Base-by-base conservation (phyloP, 805 yeast genomes). In the Saccharomycopsis selenospora region DNA sequence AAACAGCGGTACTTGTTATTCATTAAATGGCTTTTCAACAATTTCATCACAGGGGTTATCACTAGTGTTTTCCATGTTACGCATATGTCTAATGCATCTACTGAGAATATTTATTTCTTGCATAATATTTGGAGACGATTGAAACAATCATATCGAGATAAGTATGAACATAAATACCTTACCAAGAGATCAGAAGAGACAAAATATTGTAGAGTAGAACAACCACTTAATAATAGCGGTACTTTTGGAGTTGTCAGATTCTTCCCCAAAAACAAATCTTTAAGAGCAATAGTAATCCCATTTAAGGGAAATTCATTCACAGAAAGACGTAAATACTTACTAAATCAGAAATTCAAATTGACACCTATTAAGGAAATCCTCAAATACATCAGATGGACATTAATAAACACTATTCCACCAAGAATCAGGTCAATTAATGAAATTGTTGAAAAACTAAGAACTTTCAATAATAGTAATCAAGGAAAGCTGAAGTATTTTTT, bases 61-160 rank as follows among this genome's bases (percentile, higher is more conserved):
- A 61, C 67, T 0, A 61, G 74, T 0, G 77, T 76, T 57, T 89
- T 87, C 66, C 81, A 85, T 58, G 80, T 82, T 3, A 81, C 93
- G 0, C 84, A 80, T 43, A 62, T 68, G 1, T 73, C 77, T 7
- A 68, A 70, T 0, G 47, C 61, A 17, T 59, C 67, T 0, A 63
- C 59, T 7, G 63, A 64, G 3, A 50, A 77, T 0, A 46, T 69
- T 0, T 85, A 68, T 58, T 85, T 75, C 56, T 70, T 81, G 14
- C 88, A 80, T 47, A 68, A 65, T 22, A 62, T 67, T 1, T 88
- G 95, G 95, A 58, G 55, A 7, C 40, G 41, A 29, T 62, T 75
- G 14, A 66, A 77, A 2, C 56, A 56, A 10, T 62, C 63, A 0
- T 82, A 73, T 66, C 59, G 71, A 46, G 57, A 61, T 3, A 54